These are phyloP conservation scores for Ophiocordyceps sinensis DNA, from an alignment of 2,329 filamentous ascomycete genomes.

Conservation along the genomic window DNA sequence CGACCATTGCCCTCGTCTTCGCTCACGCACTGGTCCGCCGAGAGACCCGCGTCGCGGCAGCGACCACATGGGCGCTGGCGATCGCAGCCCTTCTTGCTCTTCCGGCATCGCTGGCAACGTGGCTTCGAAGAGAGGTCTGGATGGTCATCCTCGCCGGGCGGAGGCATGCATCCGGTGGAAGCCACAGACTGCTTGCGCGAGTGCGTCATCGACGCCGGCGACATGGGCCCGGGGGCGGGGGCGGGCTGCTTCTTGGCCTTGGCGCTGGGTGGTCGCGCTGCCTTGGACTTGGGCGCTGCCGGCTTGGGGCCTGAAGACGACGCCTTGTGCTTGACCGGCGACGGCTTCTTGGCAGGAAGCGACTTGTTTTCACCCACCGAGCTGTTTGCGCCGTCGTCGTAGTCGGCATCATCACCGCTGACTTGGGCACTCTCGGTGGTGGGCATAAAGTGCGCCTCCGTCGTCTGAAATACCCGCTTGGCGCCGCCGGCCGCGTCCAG, in stretches of 20 bases:
- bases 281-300: constrained; percentile 20
- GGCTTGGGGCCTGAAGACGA: constrained; percentile 17
- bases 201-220: constrained; percentile 52
- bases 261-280: constrained; percentile 20
- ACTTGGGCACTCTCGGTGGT: constrained; percentile 31
- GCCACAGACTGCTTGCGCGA: constrained; percentile 64
- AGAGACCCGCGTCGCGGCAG: constrained; percentile 91
- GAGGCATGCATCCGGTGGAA: constrained; percentile 34
- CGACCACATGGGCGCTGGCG: constrained; percentile 87
- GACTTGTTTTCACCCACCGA: constrained; percentile 24
- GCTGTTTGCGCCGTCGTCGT: constrained; percentile 18
- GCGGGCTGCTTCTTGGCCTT: constrained; percentile 39
- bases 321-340: constrained; percentile 25
- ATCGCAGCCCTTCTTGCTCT: constrained; percentile 99
- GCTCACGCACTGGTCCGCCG: constrained; percentile 85
- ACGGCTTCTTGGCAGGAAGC: constrained; percentile 23
- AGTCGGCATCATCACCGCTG: constrained; percentile 19
- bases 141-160: constrained; percentile 66
- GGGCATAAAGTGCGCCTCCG: constrained; percentile 36
- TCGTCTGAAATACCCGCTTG: constrained; percentile 35
- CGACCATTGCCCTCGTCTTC: constrained; percentile 96
- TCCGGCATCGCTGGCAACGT: constrained; percentile 93
- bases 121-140: constrained; percentile 92
- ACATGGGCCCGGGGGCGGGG: constrained; percentile 34
- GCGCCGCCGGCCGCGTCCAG: constrained; percentile 27